Percentiles rank a stretch among this genome's conserved stretches.
phyloP scores from a whole-genome alignment of 2,329 filamentous ascomycete species.

The Pseudocercospora fuligena region DNA sequence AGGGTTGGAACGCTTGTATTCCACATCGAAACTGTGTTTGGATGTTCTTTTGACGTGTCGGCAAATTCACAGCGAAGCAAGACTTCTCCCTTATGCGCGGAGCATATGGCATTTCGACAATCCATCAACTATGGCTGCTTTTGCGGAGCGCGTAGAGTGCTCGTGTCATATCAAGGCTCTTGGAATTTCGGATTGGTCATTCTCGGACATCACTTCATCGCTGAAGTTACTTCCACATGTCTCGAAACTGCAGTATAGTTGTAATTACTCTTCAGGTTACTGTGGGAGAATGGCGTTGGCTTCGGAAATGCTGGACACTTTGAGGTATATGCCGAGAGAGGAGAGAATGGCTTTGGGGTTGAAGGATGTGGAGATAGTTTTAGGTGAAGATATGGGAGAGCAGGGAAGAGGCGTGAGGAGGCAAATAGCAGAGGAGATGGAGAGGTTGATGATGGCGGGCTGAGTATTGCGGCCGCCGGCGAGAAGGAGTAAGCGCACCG shows the following conservation, averaged over 20 bases:
- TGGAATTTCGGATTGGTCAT: not conserved
- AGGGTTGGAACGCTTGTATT: conserved; percentile 16
- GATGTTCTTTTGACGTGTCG: conserved; percentile 19
- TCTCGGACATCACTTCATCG: not conserved
- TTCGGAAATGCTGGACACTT: not conserved
- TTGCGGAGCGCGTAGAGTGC: too few species aligned
- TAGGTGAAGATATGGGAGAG: not conserved
- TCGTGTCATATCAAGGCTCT: not conserved
- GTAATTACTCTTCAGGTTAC: not conserved
- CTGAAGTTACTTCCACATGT: not conserved
- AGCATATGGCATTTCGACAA: not conserved
- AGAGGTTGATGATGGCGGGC: not conserved
- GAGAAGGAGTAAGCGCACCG: not conserved
- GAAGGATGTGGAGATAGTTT: not conserved
- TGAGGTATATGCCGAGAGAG: not conserved
- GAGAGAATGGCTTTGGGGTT: not conserved
- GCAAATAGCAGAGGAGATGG: not conserved
- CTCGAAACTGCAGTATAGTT: not conserved
- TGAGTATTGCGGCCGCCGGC: not conserved
- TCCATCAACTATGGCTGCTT: too few species aligned
- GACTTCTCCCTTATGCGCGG: conserved; percentile 17
- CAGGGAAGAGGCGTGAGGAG: not conserved
- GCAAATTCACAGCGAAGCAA: conserved; percentile 22
- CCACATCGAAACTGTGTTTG: conserved; percentile 17
- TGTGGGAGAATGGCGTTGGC: not conserved